phyloP scores from a whole-genome alignment of 768 basidiomycete species.

The Myochromella boudieri region DNA sequence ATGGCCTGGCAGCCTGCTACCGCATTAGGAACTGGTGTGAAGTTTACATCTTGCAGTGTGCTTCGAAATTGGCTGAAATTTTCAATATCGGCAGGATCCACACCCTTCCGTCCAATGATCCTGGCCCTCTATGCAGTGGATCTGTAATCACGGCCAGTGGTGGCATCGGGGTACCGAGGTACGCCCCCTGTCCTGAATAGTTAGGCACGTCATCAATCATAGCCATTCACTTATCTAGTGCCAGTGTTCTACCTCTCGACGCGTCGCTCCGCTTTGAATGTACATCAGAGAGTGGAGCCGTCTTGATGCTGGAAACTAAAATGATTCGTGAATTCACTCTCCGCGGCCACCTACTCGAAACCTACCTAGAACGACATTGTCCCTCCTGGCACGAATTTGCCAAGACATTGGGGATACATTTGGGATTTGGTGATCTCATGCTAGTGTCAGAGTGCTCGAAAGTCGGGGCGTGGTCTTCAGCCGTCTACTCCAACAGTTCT shows the following conservation, averaged over 20 bases:
- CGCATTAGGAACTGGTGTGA: too few species aligned
- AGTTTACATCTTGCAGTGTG: too few species aligned
- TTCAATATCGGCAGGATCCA: conserved; percentile 5
- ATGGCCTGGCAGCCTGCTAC: too few species aligned
- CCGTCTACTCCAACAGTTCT: conserved; percentile 14
- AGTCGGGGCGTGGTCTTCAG: conserved; percentile 17
- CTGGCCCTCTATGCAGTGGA: conserved; percentile 13
- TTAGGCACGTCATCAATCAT: not conserved
- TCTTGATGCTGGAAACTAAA: conserved; percentile 12
- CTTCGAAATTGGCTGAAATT: too few species aligned
- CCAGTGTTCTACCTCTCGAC: too few species aligned
- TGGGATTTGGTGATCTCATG: conserved; percentile 17
- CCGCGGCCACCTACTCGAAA: conserved; percentile 1
- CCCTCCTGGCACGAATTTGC: conserved; percentile 17
- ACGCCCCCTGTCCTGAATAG: not conserved
- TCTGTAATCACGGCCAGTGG: conserved; percentile 4
- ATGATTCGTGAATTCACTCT: conserved; percentile 11
- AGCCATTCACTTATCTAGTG: too few species aligned
- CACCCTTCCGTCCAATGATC: conserved; percentile 6
- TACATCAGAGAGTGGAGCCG: conserved; percentile 11
- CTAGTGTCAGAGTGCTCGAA: conserved; percentile 17
- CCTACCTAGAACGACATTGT: conserved; percentile 9
- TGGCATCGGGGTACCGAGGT: conserved; percentile 8
- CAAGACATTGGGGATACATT: not conserved
- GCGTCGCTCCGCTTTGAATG: conserved; percentile 11